Conservation (phyloP, 2,329 filamentous ascomycete genomes). For the Colletotrichum higginsianum region DNA sequence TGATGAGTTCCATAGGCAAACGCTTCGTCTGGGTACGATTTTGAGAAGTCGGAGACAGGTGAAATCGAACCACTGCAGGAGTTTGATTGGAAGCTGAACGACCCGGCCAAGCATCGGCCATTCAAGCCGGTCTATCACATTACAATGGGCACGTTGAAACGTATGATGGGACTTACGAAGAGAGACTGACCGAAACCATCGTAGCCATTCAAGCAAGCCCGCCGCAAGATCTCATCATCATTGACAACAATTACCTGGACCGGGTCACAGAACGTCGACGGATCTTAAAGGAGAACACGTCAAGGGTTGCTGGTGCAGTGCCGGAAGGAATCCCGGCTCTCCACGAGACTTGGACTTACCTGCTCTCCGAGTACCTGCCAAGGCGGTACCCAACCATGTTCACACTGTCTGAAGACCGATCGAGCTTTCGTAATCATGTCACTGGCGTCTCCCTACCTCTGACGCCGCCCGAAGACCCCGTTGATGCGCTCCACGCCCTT, state of each 20-base stretch:
- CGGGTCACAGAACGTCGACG: conserved; percentile 58
- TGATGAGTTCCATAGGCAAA: not conserved
- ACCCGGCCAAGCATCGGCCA: conserved; percentile 59
- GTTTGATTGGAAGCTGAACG: conserved; percentile 58
- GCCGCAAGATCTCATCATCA: conserved; percentile 66
- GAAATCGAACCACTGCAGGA: conserved; percentile 47
- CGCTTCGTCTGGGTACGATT: not conserved
- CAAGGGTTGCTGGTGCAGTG: conserved; percentile 59
- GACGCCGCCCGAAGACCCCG: conserved; percentile 47
- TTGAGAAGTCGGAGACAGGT: not conserved
- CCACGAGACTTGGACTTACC: conserved; percentile 63
- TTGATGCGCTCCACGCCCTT: conserved; percentile 56
- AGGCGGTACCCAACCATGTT: conserved; percentile 65
- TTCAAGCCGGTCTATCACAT: conserved; percentile 69
- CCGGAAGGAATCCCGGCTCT: conserved; percentile 59
- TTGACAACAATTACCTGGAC: conserved; percentile 66
- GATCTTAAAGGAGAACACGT: conserved; percentile 56
- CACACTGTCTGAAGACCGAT: conserved; percentile 50
- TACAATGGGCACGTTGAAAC: conserved; percentile 62
- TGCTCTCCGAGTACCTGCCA: conserved; percentile 64
- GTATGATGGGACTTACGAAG: conserved; percentile 12
- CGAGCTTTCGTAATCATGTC: conserved; percentile 56
- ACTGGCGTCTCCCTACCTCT: conserved; percentile 53
- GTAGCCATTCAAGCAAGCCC: conserved; percentile 59
- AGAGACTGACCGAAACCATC: conserved; percentile 4